Conservation (phyloP, 2,329 filamentous ascomycete species). For the Colletotrichum phormii region DNA sequence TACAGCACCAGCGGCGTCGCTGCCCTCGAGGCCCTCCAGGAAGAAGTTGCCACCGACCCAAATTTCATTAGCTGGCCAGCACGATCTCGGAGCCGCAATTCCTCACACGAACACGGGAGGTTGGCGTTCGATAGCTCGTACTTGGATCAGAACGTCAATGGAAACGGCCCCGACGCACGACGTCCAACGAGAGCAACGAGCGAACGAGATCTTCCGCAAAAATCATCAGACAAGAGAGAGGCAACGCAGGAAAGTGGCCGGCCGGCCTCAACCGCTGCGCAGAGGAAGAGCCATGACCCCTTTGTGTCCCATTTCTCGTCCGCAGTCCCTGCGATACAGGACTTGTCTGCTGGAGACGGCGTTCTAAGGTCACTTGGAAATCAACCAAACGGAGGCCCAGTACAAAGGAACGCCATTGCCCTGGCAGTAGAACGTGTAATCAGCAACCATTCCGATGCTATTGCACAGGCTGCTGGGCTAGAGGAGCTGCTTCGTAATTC, state of each 20-base stretch:
- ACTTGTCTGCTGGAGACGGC: neutral
- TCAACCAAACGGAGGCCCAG: neutral
- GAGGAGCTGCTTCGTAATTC: neutral
- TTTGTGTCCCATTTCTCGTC: conserved; percentile 5
- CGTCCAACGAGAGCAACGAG: conserved; percentile 14
- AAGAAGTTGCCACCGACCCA: conserved; percentile 37
- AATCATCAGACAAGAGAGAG: neutral
- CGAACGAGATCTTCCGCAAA: neutral
- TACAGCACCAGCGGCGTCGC: conserved; percentile 41
- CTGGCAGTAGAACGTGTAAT: neutral
- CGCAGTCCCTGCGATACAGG: neutral
- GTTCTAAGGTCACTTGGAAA: neutral
- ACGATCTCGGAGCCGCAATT: conserved; percentile 2
- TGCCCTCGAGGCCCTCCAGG: conserved; percentile 40
- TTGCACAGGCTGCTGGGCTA: neutral
- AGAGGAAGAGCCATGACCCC: neutral
- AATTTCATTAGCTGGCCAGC: conserved; percentile 42
- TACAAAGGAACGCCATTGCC: neutral
- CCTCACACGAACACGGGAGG: neutral
- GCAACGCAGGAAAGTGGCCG: neutral
- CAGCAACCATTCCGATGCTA: neutral
- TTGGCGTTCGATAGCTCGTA: conserved; percentile 4
- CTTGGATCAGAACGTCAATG: conserved; percentile 11
- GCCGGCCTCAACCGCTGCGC: neutral
- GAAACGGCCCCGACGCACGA: conserved; percentile 16